These are phyloP conservation scores for Cladosporium velox DNA, from an alignment of 2,329 filamentous ascomycete species.

Conservation along the genomic window DNA sequence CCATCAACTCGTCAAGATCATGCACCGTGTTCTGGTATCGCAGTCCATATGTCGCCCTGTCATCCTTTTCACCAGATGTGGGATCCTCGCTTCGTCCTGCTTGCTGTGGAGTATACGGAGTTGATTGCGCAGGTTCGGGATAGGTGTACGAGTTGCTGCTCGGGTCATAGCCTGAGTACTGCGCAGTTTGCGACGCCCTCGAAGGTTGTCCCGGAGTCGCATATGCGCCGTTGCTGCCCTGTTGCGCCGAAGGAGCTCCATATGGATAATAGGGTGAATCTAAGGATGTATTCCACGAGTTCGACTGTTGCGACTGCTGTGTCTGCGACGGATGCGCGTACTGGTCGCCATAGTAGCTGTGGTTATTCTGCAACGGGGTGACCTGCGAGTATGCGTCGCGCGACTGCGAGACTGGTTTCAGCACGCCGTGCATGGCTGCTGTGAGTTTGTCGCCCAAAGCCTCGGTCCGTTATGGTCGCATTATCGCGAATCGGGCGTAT, in stretches of 20 bases:
- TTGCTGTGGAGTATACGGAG: neutral
- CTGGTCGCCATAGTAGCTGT: neutral
- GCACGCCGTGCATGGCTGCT: slow-evolving; percentile 4
- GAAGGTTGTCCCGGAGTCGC: neutral
- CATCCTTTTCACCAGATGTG: neutral
- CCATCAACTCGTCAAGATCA: slow-evolving; percentile 1
- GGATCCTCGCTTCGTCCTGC: neutral
- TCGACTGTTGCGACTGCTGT: neutral
- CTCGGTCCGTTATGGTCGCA: neutral
- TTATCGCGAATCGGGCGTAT: neutral
- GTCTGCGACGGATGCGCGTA: neutral
- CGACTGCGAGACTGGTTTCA: neutral
- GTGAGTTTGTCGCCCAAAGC: neutral
- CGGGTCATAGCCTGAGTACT: slow-evolving; percentile 2
- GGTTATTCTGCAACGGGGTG: neutral
- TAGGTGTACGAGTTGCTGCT: neutral
- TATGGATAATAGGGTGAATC: slow-evolving; percentile 9
- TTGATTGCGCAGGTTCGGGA: neutral
- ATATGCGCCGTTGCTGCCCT: neutral
- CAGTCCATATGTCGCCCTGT: neutral
- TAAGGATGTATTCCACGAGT: neutral
- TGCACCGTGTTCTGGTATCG: neutral
- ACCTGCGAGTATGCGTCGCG: slow-evolving; percentile 8
- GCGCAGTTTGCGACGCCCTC: neutral
- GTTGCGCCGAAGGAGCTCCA: neutral